phyloP scores from a whole-genome alignment of 169 alveolate species.

The Babesia sp. region DNA sequence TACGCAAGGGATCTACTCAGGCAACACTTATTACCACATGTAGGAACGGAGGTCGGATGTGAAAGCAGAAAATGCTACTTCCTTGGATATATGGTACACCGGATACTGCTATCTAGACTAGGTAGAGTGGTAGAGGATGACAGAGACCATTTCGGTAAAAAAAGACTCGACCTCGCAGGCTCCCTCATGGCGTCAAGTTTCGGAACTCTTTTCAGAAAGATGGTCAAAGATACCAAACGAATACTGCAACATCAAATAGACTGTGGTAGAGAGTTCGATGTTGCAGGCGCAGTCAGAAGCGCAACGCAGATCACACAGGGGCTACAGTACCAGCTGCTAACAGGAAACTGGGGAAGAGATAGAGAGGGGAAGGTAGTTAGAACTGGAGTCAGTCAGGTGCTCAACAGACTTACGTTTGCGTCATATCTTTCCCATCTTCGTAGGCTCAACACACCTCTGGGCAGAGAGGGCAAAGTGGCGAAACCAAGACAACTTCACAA shows the following conservation, averaged over 20 bases:
- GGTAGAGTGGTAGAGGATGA: slow-evolving; percentile 98
- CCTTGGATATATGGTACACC: slow-evolving; percentile 98
- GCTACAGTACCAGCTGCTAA: slow-evolving; percentile 80
- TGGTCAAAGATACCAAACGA: slow-evolving; percentile 91
- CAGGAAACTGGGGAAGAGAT: slow-evolving; percentile 98
- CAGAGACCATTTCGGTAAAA: slow-evolving; percentile 99
- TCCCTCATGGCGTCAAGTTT: slow-evolving; percentile 96
- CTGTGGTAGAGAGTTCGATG: slow-evolving; percentile 87
- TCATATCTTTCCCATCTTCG: slow-evolving; percentile 98
- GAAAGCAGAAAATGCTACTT: slow-evolving; percentile 96
- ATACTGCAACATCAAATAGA: slow-evolving; percentile 89
- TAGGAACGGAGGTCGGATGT: slow-evolving; percentile 91
- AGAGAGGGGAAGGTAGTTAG: slow-evolving; percentile 94
- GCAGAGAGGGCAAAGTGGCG: slow-evolving; percentile 98
- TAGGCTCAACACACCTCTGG: slow-evolving; percentile 98
- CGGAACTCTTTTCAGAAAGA: slow-evolving; percentile 92
- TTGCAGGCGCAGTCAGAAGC: slow-evolving; percentile 87
- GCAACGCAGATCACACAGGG: slow-evolving; percentile 90
- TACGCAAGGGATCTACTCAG: slow-evolving; percentile 94
- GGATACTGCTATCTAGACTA: slow-evolving; percentile 92
- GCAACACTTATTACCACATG: slow-evolving; percentile 97
- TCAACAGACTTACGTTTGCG: slow-evolving; percentile 97
- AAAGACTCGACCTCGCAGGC: slow-evolving; percentile 99
- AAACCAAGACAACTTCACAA: slow-evolving; percentile 99
- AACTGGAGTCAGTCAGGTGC: slow-evolving; percentile 97